Evolutionary conservation across 2,329 filamentous ascomycete species (phyloP), one percentile per base, ranked within the genome.

Genomic region (Arthrobotrys pseudoclavata): DNA sequence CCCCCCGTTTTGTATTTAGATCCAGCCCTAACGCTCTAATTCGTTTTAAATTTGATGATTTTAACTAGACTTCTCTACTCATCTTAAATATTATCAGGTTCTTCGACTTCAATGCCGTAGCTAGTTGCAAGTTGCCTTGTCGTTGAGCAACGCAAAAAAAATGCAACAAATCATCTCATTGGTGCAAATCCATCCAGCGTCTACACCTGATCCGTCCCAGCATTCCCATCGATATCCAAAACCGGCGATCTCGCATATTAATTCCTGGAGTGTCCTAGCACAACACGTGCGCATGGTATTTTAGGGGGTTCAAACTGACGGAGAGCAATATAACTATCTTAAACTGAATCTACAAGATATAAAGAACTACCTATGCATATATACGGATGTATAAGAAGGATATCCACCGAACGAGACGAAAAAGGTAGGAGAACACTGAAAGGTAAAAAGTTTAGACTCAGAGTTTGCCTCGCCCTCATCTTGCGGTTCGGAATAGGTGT

Each of bases 181-280:
- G 9, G 18, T 34, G 29, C 52, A 29, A n/a, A 55, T 55, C 15
- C 29, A 18, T 20, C 52, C 4, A 37, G 52, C 29, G 52, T 57
- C 52, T 29, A 57, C 52, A 57, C 37, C 29, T 22, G 15, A 57
- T 57, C 37, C 52, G 52, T 57, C 52, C 2, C 1, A n/a, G 22
- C 10, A 20, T 6, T 29, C 37, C 26, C 18, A 57, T n/a, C 18
- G 7, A 37, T 22, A 9, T 57, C 52, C 52, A 1, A 37, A 57
- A 57, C n/a, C 29, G 29, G 52, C 13, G 50, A 42, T 42, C n/a
- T 12, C 20, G 42, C n/a, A 45, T 4, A 20, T 18, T 15, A 3
- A 13, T 20, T 61, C n/a, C 15, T 24, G 20, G 31, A 4, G n/a
- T 22, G 42, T 40, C 22, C 18, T 22, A n/a, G 31, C 18, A 18